These are phyloP conservation scores for Xylaria digitata DNA, from an alignment of 2,329 filamentous ascomycete genomes.

Conservation along the genomic window DNA sequence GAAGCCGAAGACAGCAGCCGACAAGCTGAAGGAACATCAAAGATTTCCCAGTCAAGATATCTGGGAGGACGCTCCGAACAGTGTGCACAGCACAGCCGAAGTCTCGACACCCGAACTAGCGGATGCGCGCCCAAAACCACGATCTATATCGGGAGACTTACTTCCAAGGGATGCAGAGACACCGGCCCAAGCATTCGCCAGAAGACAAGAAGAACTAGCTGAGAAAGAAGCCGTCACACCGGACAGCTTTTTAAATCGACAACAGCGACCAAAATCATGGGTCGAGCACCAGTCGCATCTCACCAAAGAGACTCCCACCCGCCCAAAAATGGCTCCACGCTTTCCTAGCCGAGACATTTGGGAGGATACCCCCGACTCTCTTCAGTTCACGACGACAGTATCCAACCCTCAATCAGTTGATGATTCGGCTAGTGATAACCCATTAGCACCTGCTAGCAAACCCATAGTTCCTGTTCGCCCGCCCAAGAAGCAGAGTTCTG, in stretches of 20 bases:
- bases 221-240: slow-evolving; percentile 63
- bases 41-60: slow-evolving; percentile 93
- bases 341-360: slow-evolving; percentile 95
- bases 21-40: slow-evolving; percentile 67
- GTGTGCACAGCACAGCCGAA: slow-evolving; percentile 80
- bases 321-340: slow-evolving; percentile 71
- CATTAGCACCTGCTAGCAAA: slow-evolving; percentile 57
- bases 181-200: slow-evolving; percentile 73
- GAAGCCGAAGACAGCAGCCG: slow-evolving; percentile 53
- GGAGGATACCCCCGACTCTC: slow-evolving; percentile 91
- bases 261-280: slow-evolving; percentile 62
- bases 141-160: slow-evolving; percentile 52
- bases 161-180: slow-evolving; percentile 61
- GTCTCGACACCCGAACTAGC: slow-evolving; percentile 82
- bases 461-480: slow-evolving; percentile 69
- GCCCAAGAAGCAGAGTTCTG: slow-evolving; percentile 55
- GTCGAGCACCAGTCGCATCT: slow-evolving; percentile 62
- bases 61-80: slow-evolving; percentile 95
- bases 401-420: slow-evolving; percentile 61
- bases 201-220: slow-evolving; percentile 72
- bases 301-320: slow-evolving; percentile 57
- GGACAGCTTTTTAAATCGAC: slow-evolving; percentile 65
- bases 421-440: slow-evolving; percentile 55
- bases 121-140: slow-evolving; percentile 56
- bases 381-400: slow-evolving; percentile 81